phyloP scores from a whole-genome alignment of 2,329 filamentous ascomycete genomes.

The Hymenoscyphus occultus region DNA sequence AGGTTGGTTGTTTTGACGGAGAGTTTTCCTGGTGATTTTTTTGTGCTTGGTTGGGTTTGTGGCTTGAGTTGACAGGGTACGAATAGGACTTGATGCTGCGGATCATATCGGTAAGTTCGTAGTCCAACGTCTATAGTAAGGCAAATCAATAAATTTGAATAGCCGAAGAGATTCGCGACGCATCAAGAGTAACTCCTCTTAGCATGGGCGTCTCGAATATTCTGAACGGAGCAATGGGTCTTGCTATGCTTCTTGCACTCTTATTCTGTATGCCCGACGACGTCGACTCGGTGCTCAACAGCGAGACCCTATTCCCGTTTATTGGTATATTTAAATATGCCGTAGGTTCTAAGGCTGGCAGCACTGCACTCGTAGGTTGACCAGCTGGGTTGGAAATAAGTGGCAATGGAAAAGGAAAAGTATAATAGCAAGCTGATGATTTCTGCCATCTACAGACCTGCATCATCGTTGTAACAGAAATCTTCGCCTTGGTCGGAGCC shows the following conservation, averaged over 20 bases:
- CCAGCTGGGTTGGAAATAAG: neutral
- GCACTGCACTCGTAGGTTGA: neutral
- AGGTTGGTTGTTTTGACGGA: neutral
- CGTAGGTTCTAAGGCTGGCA: neutral
- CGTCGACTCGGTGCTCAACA: neutral
- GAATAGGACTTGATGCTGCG: neutral
- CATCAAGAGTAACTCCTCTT: constrained; percentile 11
- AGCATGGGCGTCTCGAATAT: constrained; percentile 12
- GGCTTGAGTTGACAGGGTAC: neutral
- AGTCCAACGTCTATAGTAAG: too few relatives aligned
- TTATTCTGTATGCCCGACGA: constrained; percentile 13
- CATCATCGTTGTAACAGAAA: neutral
- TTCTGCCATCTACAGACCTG: neutral
- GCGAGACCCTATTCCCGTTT: neutral
- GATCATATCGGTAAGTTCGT: neutral
- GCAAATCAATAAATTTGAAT: neutral
- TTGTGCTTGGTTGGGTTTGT: neutral
- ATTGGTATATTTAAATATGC: neutral
- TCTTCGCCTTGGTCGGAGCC: neutral
- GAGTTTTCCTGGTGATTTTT: neutral
- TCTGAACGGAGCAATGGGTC: constrained; percentile 15
- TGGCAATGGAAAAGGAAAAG: neutral
- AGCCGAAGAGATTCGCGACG: constrained; percentile 17
- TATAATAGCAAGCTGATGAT: neutral
- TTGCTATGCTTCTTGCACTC: constrained; percentile 16